phyloP scores from a whole-genome alignment of 129 eudicot genomes.

The Gnaphalium uliginosum region DNA sequence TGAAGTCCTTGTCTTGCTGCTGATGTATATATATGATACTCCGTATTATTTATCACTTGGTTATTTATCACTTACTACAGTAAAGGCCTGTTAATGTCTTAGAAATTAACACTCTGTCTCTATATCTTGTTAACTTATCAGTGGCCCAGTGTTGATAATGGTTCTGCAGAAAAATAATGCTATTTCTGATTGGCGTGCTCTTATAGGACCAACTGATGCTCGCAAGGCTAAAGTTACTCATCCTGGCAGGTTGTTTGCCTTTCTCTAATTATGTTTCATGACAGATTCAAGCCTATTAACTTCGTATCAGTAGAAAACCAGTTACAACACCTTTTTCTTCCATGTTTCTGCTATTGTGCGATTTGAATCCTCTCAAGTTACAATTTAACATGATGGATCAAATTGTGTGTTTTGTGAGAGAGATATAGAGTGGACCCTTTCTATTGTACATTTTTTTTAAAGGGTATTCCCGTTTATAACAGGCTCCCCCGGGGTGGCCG shows the following conservation, averaged over 20 bases:
- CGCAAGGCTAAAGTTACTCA: conserved; percentile 69
- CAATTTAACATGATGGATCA: too few species aligned
- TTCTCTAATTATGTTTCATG: not conserved
- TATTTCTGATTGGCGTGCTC: conserved; percentile 69
- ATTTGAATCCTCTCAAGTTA: too few species aligned
- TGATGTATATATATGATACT: not conserved
- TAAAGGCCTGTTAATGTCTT: not conserved
- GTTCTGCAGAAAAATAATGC: conserved; percentile 80
- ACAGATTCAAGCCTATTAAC: not conserved
- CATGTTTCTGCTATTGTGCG: not conserved
- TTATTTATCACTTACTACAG: not conserved
- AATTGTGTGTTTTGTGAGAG: too few species aligned
- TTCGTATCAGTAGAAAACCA: not conserved
- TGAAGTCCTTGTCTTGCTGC: conserved; percentile 2
- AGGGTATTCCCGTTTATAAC: too few species aligned
- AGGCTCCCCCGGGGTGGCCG: too few species aligned
- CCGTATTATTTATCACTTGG: not conserved
- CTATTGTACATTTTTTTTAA: too few species aligned
- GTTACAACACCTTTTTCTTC: not conserved
- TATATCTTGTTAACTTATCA: conserved; percentile 30
- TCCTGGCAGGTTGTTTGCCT: conserved; percentile 58
- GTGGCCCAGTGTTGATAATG: conserved; percentile 88
- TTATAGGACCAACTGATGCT: conserved; percentile 75
- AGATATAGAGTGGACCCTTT: too few species aligned
- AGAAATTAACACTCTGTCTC: conserved; percentile 1